phyloP scores from a whole-genome alignment of 2,329 filamentous ascomycete species.

The Leptographium galeiforme region DNA sequence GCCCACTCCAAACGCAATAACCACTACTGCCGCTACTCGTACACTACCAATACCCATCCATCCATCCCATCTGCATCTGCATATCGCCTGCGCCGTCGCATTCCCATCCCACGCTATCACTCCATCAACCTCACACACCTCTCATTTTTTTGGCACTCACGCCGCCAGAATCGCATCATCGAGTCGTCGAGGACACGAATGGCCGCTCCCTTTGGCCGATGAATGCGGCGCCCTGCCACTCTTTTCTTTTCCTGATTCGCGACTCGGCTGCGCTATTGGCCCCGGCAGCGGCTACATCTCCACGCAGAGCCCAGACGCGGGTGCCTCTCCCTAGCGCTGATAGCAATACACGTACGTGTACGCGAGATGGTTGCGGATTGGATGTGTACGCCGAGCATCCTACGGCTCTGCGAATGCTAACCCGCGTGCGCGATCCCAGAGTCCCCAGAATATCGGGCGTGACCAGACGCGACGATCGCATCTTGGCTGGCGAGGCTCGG shows the following conservation, averaged over 20 bases:
- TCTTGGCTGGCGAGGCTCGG: neutral
- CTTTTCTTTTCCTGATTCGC: neutral
- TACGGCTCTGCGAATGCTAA: neutral
- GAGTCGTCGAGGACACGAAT: neutral
- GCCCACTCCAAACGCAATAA: neutral
- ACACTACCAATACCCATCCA: neutral
- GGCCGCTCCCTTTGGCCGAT: neutral
- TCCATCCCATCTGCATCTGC: neutral
- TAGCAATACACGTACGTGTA: no score
- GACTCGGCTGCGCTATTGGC: neutral
- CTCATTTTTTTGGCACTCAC: neutral
- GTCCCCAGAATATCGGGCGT: neutral
- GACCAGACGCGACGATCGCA: neutral
- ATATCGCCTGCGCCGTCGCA: slow-evolving; percentile 5
- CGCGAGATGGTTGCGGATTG: no score
- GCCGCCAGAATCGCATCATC: neutral
- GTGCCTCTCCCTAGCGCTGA: neutral
- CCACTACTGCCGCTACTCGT: neutral
- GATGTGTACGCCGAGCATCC: no score
- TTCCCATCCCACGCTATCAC: slow-evolving; percentile 3
- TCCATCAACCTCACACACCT: neutral
- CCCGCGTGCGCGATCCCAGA: neutral
- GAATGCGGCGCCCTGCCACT: neutral
- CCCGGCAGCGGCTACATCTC: neutral
- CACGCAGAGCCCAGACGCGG: neutral